Evolutionary conservation across 2,329 filamentous ascomycete species (phyloP), one percentile per base, ranked within the genome.

Genomic region (Cercospora janseana): DNA sequence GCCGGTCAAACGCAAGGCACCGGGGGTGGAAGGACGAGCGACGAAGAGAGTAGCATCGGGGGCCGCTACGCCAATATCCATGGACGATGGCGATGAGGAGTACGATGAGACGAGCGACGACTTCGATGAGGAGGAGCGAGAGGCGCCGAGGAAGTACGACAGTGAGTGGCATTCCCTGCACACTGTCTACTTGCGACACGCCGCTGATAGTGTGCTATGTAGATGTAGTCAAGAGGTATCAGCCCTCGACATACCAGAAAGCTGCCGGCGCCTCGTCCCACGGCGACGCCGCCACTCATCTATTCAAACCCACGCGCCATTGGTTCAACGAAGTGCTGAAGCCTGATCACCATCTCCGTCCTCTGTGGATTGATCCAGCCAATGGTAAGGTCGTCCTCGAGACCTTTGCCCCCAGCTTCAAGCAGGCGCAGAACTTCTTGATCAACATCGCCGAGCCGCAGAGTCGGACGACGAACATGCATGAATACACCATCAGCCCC

Each of bases 371-470:
- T 60, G 90, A 96, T 67, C 88, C 90, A 2, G 76, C 85, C 38
- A 88, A 87, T 66, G 90, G 88, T 27, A 84, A 86, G 57, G 93
- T 97, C 65, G 93, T 94, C 23, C 77, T 97, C 34, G 92, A 98
- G 75, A 95, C 90, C 61, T 97, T 96, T 73, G 92, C 88, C 45
- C 87, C 91, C 2, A 76, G 93, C 49, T 90, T 92, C 50, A 80
- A 86, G 50, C 86, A 91, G 64, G 92, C 89, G 0, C 90, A 95
- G 66, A 90, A 95, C 68, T 95, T 98, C 67, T 76, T 98, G 52
- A 95, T 94, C 62, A 95, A 93, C 38, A 92, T 98, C 60, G 88
- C 92, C 56, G 92, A 98, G 72, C 93, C 92, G 13, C 77, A 92
- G 52, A 96, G 91, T 27, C 83, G 92, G 52, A 92, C 93, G 51